Evolutionary conservation across 1,139 yeast species (phyloP), one percentile per base, ranked within the genome.

Genomic region (Debaryomycetaceae sp.): DNA sequence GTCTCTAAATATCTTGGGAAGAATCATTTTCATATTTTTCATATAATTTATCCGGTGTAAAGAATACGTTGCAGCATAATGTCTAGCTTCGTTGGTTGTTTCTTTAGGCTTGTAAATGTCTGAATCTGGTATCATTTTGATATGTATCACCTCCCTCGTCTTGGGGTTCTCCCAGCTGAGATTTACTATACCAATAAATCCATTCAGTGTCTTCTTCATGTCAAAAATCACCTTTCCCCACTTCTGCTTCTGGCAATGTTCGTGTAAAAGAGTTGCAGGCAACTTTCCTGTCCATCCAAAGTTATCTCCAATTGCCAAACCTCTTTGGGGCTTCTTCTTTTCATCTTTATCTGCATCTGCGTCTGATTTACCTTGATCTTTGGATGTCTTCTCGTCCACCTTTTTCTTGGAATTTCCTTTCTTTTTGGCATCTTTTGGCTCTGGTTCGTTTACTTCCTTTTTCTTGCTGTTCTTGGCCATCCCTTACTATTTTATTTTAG

Each of bases 231-330:
- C 95, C 50, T 83, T 83, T 42, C 82, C 86, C 98, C 98, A 92
- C 60, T 88, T 87, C 44, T 78, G 81, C 55, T 84, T 86, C 58
- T 87, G 97, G 47, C 95, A 87, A 49, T 83, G 85, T 54, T 92
- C 98, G 55, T 87, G 87, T 4, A 92, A 70, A 28, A 92, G 62
- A 0, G 95, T 83, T 3, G 87, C 89, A 0, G 98, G 98, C 9
- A 92, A 67, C 52, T 92, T 92, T 1, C 98, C 98, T 1, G 97
- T 89, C 97, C 98, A 91, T 4, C 77, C 77, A 58, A 72, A 72
- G 49, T 72, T 72, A 33, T 71, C 78, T 11, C 75, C 76, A 29
- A 72, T 64, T 8, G 64, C 72, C 33, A 67, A 51, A 8, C 78
- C 78, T 46, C 77, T 51, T 34, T 54, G 67, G 2, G 77, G 77